Conservation (phyloP, 73 alveolate species). For the Halteria grandinella region DNA sequence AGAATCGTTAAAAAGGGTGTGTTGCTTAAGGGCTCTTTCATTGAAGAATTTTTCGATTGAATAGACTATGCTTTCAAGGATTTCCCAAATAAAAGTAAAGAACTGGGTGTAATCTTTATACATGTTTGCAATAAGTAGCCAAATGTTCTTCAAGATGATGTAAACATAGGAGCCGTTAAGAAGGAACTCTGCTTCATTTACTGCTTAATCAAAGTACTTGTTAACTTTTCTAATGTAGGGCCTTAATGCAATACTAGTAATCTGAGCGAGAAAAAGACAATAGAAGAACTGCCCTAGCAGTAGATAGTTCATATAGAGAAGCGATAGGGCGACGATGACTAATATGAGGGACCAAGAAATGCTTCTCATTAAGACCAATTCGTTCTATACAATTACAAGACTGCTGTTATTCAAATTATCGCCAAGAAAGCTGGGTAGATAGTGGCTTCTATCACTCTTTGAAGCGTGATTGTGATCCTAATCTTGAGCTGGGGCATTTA, state of each 20-base stretch:
- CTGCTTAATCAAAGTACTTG: neutral
- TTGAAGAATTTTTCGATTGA: neutral
- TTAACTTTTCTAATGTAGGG: neutral
- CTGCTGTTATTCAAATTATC: too few relatives aligned
- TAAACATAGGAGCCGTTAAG: neutral
- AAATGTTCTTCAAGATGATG: neutral
- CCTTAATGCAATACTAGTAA: constrained; percentile 13
- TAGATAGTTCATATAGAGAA: constrained; percentile 28
- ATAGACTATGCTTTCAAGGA: neutral
- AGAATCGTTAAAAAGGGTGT: constrained; percentile 14
- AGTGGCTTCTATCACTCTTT: too few relatives aligned
- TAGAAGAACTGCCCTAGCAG: constrained; percentile 40
- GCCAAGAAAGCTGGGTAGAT: too few relatives aligned
- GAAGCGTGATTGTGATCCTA: too few relatives aligned
- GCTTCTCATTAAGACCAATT: too few relatives aligned
- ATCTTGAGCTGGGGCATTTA: too few relatives aligned
- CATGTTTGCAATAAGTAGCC: neutral
- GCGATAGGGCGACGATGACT: too few relatives aligned
- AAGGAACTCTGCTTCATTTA: neutral
- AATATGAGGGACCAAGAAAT: too few relatives aligned
- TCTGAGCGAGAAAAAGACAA: constrained; percentile 23
- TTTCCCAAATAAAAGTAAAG: neutral
- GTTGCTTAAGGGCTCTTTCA: neutral
- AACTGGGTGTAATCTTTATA: neutral
- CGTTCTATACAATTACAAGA: too few relatives aligned